Evolutionary conservation across 2,329 filamentous ascomycete species (phyloP), one percentile per base, ranked within the genome.

Genomic region (Hawksworthiomyces lignivorus): DNA sequence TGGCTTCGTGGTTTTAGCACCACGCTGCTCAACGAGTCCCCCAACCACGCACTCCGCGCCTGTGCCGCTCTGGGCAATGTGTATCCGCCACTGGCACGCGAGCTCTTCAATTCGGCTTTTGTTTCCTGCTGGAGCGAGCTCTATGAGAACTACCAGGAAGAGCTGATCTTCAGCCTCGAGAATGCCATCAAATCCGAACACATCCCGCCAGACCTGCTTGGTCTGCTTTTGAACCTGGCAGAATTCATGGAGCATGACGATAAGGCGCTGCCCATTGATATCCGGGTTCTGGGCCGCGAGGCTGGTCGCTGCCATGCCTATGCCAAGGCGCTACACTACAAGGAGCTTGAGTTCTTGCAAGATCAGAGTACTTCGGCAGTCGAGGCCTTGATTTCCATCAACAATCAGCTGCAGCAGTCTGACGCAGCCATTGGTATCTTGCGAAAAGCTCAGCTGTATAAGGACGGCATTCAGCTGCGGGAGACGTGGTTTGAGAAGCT

Each of bases 201-300:
- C 53, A 94, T 98, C 11, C 90, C 92, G 0, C 92, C 94, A 0
- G 94, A 99, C 61, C 83, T 99, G 50, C 70, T 98, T 8, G 90
- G 95, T 47, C 83, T 96, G 37, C 71, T 99, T 21, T 77, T 99
- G 36, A 98, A 98, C 56, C 73, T 99, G 38, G 92, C 92, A 18
- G 92, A 99, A 59, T 99, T 98, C 61, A 99, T 99, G 92, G 92
- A 99, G 59, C 92, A 98, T 56, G 94, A 98, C 54, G 92, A 99
- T 61, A 98, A 98, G 62, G 90, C 94, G 12, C 69, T 99, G 39
- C 92, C 92, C 2, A 98, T 99, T 48, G 94, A 99, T 57, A 96
- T 99, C 50, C 75, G 92, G 36, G 88, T 92, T 9, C 74, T 98
- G 10, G 94, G 94, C 24, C 84, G 90, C 57, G 94, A 97, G 60